Evolutionary conservation across 2,329 filamentous ascomycete genomes (phyloP), one percentile per base, ranked within the genome.

Genomic region (Epichloe gansuensis): DNA sequence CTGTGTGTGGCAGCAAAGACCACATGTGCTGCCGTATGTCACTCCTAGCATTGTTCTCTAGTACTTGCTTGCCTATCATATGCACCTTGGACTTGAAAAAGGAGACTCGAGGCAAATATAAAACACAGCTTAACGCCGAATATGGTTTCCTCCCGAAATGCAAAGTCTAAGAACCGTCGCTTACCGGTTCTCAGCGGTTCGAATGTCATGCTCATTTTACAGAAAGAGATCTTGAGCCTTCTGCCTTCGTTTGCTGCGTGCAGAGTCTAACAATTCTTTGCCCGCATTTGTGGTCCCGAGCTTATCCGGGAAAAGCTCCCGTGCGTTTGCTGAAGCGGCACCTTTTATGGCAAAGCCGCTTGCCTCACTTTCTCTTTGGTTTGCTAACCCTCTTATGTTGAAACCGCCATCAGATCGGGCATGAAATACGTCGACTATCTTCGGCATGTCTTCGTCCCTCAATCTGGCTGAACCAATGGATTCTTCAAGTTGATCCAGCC

Each of bases 211-310:
- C n/a, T 17, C 35, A n/a, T n/a, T 11, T 46, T 37, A 89, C 56
- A 76, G 74, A 63, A 89, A 91, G 57, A 86, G 72, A 68, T 91
- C 86, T 60, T 88, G 83, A 0, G 86, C 86, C 62, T 74, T 82
- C 60, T 84, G 80, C 57, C 86, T 77, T 56, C 67, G 65, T 85
- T 86, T 58, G 57, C 65, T 50, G 48, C 62, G 58, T 25, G 58
- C 28, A 81, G 62, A 56, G 72, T 81, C 54, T 60, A 89, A 86
- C 15, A 88, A 66, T 63, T 90, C 86, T 66, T 86, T 88, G 48
- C 80, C 81, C 2, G 76, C 68, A 62, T 88, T 87, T 43, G 50
- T 56, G n/a, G 57, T 58, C 28, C 72, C 73, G 45, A 81, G 77
- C 58, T 81, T 85, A 15, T 75, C 74, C 0, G 85, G 85, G 60